A percentile compares a stretch with the other conserved stretches of the same genome.
Conservation (phyloP, 1,139 yeast genomes). For the Candida mesenterica region DNA sequence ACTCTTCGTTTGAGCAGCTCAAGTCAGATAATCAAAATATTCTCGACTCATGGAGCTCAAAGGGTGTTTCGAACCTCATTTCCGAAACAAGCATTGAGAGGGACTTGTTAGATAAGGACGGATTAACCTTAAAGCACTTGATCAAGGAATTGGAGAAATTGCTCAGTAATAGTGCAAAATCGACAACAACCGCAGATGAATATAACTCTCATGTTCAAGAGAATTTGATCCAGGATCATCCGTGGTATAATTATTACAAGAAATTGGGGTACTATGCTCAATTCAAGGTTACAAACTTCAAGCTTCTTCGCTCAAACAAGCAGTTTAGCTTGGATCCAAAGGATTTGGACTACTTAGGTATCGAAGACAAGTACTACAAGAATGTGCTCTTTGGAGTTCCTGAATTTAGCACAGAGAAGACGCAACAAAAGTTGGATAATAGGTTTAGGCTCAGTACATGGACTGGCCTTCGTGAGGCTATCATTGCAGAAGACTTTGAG, state of each 20-base stretch:
- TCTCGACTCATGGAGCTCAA: slow-evolving; percentile 21
- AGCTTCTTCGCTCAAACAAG: slow-evolving; percentile 49
- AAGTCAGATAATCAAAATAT: slow-evolving; percentile 11
- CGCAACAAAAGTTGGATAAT: slow-evolving; percentile 8
- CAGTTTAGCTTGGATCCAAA: slow-evolving; percentile 24
- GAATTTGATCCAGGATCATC: slow-evolving; percentile 56
- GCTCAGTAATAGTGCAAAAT: neutral
- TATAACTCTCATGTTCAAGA: slow-evolving; percentile 41
- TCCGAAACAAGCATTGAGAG: neutral
- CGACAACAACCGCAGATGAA: slow-evolving; percentile 29
- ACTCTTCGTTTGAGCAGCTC: slow-evolving; percentile 19
- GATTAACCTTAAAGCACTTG: slow-evolving; percentile 11
- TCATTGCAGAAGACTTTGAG: slow-evolving; percentile 25
- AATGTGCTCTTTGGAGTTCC: slow-evolving; percentile 29
- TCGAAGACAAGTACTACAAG: slow-evolving; percentile 18
- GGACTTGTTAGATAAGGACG: neutral
- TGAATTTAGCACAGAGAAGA: slow-evolving; percentile 10
- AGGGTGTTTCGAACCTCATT: slow-evolving; percentile 1
- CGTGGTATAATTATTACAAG: slow-evolving; percentile 63
- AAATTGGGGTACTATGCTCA: slow-evolving; percentile 60
- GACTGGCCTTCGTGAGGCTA: slow-evolving; percentile 25
- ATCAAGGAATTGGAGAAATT: slow-evolving; percentile 15
- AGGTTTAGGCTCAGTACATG: slow-evolving; percentile 22
- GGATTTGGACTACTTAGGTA: slow-evolving; percentile 24
- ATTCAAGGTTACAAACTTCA: slow-evolving; percentile 54